A percentile compares a stretch with the other conserved stretches of the same genome.
These are phyloP conservation scores for Anthracocystis walkeri DNA, from an alignment of 1,284 basidiomycete genomes.

Conservation along the genomic window DNA sequence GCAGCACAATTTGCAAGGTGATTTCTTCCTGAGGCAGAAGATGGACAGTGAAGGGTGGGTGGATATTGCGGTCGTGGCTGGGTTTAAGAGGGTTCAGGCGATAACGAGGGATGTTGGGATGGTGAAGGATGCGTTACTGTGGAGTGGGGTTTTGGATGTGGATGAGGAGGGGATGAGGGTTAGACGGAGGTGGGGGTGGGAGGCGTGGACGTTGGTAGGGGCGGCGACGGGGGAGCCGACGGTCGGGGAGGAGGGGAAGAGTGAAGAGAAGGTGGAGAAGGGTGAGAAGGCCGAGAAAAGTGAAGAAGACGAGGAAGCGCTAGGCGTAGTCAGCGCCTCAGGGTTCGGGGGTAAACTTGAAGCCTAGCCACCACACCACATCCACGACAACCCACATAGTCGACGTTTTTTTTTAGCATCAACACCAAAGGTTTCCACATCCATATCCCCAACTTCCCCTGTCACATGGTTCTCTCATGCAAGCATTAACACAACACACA, in stretches of 20 bases:
- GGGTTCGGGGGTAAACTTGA: slow-evolving; percentile 33
- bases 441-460: too few species aligned
- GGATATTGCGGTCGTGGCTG: slow-evolving; percentile 44
- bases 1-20: slow-evolving; percentile 57
- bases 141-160: slow-evolving; percentile 54
- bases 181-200: slow-evolving; percentile 54
- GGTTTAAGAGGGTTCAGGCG: slow-evolving; percentile 57
- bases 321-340: slow-evolving; percentile 37
- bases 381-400: too few species aligned
- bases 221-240: background rate
- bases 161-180: slow-evolving; percentile 38
- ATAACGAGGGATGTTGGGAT: slow-evolving; percentile 35
- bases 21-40: slow-evolving; percentile 61
- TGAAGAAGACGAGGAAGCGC: slow-evolving; percentile 18
- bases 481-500: too few species aligned
- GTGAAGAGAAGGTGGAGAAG: background rate
- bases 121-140: slow-evolving; percentile 49
- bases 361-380: background rate
- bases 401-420: too few species aligned
- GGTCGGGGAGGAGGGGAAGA: background rate
- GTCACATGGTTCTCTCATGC: background rate
- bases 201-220: slow-evolving; percentile 39
- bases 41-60: slow-evolving; percentile 66
- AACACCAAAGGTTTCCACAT: too few species aligned
- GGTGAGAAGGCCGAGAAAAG: background rate